These are phyloP conservation scores for Durio zibethinus DNA, from an alignment of 345 rosid genomes.

Conservation along the genomic window DNA sequence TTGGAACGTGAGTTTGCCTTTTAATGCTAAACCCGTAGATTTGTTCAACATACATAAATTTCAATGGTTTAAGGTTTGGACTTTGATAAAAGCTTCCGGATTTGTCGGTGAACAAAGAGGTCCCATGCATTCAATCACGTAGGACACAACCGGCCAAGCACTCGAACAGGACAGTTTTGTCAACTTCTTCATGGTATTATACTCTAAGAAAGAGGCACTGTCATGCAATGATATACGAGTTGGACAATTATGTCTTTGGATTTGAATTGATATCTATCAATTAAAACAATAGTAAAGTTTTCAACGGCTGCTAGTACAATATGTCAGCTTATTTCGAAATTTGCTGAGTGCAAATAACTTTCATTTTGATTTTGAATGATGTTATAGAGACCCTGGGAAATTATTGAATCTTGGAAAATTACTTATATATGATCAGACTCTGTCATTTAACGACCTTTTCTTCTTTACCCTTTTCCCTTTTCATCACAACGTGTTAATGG, in stretches of 20 bases:
- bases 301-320: neutral
- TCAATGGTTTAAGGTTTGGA: neutral
- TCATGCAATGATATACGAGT: neutral
- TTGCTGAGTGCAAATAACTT: neutral
- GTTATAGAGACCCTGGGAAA: neutral
- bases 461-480: no score
- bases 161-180: neutral
- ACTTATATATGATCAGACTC: no score
- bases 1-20: neutral
- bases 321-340: neutral
- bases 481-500: no score
- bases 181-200: neutral
- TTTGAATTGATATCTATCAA: neutral
- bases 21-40: neutral
- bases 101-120: neutral
- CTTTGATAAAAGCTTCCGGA: neutral
- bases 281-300: neutral
- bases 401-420: neutral
- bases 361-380: constrained; percentile 2
- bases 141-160: neutral
- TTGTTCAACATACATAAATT: neutral
- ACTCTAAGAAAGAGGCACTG: neutral
- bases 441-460: neutral
- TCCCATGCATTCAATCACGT: neutral
- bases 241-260: constrained; percentile 10